These are phyloP conservation scores for Sclerotinia spermophila DNA, from an alignment of 2,329 filamentous ascomycete species.

Conservation along the genomic window DNA sequence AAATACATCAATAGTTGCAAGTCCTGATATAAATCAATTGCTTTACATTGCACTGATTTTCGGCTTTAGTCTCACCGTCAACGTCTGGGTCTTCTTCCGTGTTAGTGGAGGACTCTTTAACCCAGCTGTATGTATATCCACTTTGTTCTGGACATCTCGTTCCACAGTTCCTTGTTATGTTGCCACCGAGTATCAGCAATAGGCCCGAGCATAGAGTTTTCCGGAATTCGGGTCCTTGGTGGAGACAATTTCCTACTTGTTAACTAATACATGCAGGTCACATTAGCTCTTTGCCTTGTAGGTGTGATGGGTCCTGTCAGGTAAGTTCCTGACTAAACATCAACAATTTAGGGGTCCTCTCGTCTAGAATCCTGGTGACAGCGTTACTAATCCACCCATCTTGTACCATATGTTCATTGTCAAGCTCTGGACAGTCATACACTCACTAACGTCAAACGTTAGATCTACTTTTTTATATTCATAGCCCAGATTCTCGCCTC, in stretches of 20 bases:
- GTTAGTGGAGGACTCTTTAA: slow-evolving; percentile 51
- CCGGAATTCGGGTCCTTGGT: not conserved
- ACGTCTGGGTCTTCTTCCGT: slow-evolving; percentile 53
- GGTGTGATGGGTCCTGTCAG: slow-evolving; percentile 1
- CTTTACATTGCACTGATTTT: slow-evolving; percentile 38
- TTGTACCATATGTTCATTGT: not conserved
- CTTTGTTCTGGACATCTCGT: slow-evolving; percentile 38
- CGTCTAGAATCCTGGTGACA: not conserved
- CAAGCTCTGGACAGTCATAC: not conserved
- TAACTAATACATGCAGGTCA: slow-evolving; percentile 4
- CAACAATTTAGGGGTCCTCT: not conserved
- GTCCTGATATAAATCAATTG: not conserved
- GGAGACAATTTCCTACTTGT: not conserved
- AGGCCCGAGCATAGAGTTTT: slow-evolving; percentile 10
- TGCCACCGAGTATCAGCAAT: slow-evolving; percentile 6
- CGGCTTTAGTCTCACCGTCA: slow-evolving; percentile 44
- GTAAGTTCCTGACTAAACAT: not conserved
- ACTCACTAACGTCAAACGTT: not conserved
- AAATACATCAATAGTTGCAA: slow-evolving; percentile 27
- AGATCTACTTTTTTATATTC: slow-evolving; percentile 35
- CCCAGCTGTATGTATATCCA: slow-evolving; percentile 39
- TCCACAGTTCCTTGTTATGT: slow-evolving; percentile 29
- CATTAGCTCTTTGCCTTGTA: slow-evolving; percentile 6
- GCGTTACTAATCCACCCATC: not conserved
- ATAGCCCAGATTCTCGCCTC: slow-evolving; percentile 24